Percentiles rank a stretch among this genome's conserved stretches.
phyloP scores from a whole-genome alignment of 257 asterid genomes.

The Fraxinus excelsior region DNA sequence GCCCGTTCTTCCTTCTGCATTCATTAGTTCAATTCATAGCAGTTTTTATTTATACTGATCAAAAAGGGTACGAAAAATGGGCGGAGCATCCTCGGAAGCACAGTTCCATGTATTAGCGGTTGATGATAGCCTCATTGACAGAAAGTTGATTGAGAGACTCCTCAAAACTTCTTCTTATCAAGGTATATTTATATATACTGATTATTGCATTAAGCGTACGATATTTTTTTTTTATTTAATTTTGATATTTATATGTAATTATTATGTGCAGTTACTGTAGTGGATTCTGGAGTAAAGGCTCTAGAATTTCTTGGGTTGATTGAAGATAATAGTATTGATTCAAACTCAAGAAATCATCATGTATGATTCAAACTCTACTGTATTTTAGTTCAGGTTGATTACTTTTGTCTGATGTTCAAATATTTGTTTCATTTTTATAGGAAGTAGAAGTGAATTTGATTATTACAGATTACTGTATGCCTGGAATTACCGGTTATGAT shows the following conservation, averaged over 20 bases:
- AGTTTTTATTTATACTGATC: background rate
- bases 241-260: too few relatives aligned
- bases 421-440: constrained; percentile 11
- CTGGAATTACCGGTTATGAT: constrained; percentile 61
- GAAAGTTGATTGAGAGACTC: constrained; percentile 61
- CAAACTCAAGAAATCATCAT: background rate
- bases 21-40: background rate
- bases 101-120: constrained; percentile 58
- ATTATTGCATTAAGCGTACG: too few relatives aligned
- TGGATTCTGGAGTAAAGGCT: constrained; percentile 64
- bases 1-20: background rate
- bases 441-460: constrained; percentile 54
- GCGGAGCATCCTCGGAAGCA: constrained; percentile 13
- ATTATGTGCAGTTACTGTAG: constrained; percentile 53
- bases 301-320: constrained; percentile 51
- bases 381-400: too few relatives aligned
- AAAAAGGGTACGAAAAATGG: background rate
- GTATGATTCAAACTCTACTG: background rate
- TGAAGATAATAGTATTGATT: constrained; percentile 30
- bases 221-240: too few relatives aligned
- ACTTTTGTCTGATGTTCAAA: background rate
- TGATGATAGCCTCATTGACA: constrained; percentile 63
- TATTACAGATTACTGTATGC: constrained; percentile 67
- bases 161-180: constrained; percentile 62
- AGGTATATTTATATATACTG: constrained; percentile 29